phyloP scores from a whole-genome alignment of 2,329 filamentous ascomycete genomes.

The Corinectria fuckeliana region DNA sequence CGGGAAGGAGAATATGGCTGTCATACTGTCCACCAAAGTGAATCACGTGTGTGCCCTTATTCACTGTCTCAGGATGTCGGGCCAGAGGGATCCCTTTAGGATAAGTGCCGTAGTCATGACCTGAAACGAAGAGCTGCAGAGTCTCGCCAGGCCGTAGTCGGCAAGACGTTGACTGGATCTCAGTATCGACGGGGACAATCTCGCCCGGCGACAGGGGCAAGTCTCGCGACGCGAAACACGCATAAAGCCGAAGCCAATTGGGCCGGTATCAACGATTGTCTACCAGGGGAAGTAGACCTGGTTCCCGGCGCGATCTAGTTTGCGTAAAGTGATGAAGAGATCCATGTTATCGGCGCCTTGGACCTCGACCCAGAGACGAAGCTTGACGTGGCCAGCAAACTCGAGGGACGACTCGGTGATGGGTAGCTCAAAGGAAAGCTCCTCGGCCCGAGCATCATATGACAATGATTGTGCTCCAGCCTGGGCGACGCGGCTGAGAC shows the following conservation, averaged over 20 bases:
- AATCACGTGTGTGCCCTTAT: no score
- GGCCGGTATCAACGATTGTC: not conserved
- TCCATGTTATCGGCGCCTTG: not conserved
- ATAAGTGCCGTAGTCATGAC: not conserved
- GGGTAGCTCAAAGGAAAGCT: no score
- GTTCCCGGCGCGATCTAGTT: not conserved
- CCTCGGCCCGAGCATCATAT: not conserved
- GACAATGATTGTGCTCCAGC: no score
- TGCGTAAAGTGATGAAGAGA: not conserved
- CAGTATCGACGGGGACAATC: not conserved
- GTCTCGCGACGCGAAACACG: not conserved
- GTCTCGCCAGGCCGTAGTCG: not conserved
- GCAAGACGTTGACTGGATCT: not conserved
- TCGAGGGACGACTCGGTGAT: not conserved
- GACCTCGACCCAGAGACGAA: not conserved
- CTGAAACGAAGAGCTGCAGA: not conserved
- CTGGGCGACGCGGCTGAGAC: no score
- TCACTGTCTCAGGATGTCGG: no score
- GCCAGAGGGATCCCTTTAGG: not conserved
- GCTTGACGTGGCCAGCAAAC: not conserved
- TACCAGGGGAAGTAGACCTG: not conserved
- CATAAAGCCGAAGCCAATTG: not conserved
- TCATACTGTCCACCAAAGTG: no score
- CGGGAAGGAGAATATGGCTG: no score
- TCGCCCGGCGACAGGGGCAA: not conserved